Base-by-base conservation (phyloP, 768 basidiomycete species). In the Boletus bicolor region DNA sequence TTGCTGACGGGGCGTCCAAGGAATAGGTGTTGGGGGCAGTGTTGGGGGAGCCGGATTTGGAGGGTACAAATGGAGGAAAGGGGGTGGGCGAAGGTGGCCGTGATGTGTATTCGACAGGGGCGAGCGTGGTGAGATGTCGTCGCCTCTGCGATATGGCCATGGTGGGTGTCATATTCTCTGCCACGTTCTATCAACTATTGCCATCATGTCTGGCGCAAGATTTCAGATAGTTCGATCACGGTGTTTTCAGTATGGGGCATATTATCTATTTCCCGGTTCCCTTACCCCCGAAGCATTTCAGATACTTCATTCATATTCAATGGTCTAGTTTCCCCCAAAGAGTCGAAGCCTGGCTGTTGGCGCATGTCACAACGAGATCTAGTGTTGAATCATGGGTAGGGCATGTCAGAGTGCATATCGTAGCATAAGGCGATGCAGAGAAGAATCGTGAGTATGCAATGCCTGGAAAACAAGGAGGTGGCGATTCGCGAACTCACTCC, bases 21-120 rank as follows among this genome's bases (percentile, higher is more conserved):
- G 98, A 98, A 68, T 86, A 89, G 0, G 93, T 94, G 69, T 74
- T 96, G 9, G 93, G 91, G 0, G 69, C 72, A 2, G 76, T 91
- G 26, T 77, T 92, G 10, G 74, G 77, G 3, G 68, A 76, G 48
- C 70, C 75, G 17, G 79, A 82, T 6, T 59, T 64, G 7, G 65
- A 64, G 24, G 73, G 69, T 74, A 78, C 51, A 54, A 69, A 32
- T 87, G 85, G 1, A 76, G 55, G 89, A 93, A 53, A 74, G 95
- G 9, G 79, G 69, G 1, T 89, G 80, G 75, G 95, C 91, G 2
- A 97, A 94, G 12, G 86, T 87, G 0, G 82, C 85, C 0, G 84
- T 90, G 8, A 74, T 86, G 2, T 88, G 87, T 64, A 84, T 89
- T 28, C 87, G 87, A 63, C 89, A 91, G 63, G 82, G 0, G 84